Evolutionary conservation across 306 rosid genomes (phyloP), one percentile per base, ranked within the genome.

Genomic region (Pyrus bretschneideri): DNA sequence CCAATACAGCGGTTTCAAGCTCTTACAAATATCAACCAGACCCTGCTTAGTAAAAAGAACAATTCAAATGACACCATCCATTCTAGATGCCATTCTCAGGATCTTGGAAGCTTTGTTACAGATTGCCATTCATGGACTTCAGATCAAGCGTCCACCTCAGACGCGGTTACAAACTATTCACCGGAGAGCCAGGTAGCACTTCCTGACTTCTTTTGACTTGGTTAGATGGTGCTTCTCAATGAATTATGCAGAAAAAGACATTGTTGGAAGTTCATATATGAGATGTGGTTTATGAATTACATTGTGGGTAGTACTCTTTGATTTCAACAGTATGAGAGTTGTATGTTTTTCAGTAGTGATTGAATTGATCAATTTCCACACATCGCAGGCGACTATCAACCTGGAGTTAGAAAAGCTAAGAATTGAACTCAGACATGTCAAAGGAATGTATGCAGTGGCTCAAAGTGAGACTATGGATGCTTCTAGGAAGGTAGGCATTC

Each of bases 351-450:
- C 17, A 29, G 5, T 35, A 22, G 38, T 65, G 23, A 65, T 29
- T 58, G n/a, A 54, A 23, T 42, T 17, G 67, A n/a, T 52, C 27
- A n/a, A 72, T 72, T 58, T 59, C 49, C 44, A 76, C 59, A 71
- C 66, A 59, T 64, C 67, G 73, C 92, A 95, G 99, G 87, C 23
- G n/a, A 78, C 78, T 78, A 46, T 96, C 64, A 82, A 81, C 85
- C 81, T 91, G 76, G 98, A 91, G 85, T 86, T 96, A 70, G 98
- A 96, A 82, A 89, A 86, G 88, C 83, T 96, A 81, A 92, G 97
- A 85, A 83, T 85, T 71, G 93, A 96, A 79, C 93, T 96, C 72
- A 89, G 90, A 83, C 97, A 91, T 81, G 97, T 80, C 70, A 93
- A 85, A 79, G 99, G 93, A 86, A 85, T 96, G 92, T 89, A 86